Percentiles rank a stretch among this genome's conserved stretches.
phyloP scores from a whole-genome alignment of 2,329 filamentous ascomycete genomes.

The Periconia sp. region DNA sequence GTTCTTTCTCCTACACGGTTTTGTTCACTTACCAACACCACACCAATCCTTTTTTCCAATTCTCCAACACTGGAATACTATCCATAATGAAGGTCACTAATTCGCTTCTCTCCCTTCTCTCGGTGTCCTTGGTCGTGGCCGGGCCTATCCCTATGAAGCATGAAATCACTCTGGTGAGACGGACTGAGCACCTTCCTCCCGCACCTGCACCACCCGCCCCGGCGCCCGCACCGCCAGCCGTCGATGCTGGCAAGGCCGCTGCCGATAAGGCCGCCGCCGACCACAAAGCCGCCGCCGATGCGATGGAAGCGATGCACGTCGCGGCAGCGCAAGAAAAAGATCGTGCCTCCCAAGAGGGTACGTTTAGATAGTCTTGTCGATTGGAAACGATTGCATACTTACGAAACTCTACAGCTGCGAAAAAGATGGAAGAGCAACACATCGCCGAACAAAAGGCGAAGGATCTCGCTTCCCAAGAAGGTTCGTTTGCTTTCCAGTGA shows the following conservation, averaged over 20 bases:
- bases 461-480: not conserved
- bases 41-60: constrained; percentile 2
- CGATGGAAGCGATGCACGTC: constrained; percentile 16
- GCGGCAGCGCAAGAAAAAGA: constrained; percentile 11
- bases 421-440: constrained; percentile 6
- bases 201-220: constrained; percentile 2
- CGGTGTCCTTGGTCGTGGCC: constrained; percentile 19
- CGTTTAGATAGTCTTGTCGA: not conserved
- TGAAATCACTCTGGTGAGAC: constrained; percentile 8
- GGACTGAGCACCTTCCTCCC: constrained; percentile 11
- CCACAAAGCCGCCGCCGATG: constrained; percentile 14
- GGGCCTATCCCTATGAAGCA: constrained; percentile 20
- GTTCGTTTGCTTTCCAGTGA: not conserved
- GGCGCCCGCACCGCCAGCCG: constrained; percentile 8
- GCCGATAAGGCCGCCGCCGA: constrained; percentile 3
- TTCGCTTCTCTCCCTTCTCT: constrained; percentile 24
- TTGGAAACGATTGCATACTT: not conserved
- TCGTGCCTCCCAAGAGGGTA: constrained; percentile 12
- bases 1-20: constrained; percentile 13
- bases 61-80: not conserved
- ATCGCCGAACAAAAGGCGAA: constrained; percentile 4
- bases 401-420: not conserved
- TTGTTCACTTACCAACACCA: constrained; percentile 4
- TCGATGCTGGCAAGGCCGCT: constrained; percentile 6
- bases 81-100: constrained; percentile 28